These are phyloP conservation scores for Anthostomella pinea DNA, from an alignment of 2,329 filamentous ascomycete genomes.

Conservation along the genomic window DNA sequence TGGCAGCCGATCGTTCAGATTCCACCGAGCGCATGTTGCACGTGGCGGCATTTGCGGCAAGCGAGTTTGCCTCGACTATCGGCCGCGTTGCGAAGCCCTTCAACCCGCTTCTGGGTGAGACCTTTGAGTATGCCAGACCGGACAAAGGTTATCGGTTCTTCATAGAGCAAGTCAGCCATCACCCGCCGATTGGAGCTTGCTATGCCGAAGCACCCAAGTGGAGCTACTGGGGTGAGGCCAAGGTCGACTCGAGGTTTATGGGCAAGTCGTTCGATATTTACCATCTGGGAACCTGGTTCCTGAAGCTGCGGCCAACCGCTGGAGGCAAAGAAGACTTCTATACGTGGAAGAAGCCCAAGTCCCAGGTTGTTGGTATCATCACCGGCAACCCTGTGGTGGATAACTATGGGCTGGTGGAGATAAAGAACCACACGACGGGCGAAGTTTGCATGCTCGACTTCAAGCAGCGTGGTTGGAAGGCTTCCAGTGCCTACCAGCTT, in stretches of 20 bases:
- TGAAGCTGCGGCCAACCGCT: constrained; percentile 72
- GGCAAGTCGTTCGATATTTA: constrained; percentile 98
- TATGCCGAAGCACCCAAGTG: constrained; percentile 90
- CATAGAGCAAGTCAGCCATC: constrained; percentile 96
- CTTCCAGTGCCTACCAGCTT: constrained; percentile 85
- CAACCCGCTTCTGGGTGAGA: constrained; percentile 93
- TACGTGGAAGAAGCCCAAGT: constrained; percentile 98
- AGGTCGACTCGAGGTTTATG: constrained; percentile 94
- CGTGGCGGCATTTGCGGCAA: constrained; percentile 91
- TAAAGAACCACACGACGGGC: constrained; percentile 95
- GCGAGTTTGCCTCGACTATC: constrained; percentile 95
- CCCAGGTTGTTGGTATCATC: constrained; percentile 96
- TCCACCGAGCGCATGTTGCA: constrained; percentile 91
- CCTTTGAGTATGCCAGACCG: constrained; percentile 91
- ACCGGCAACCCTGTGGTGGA: constrained; percentile 96
- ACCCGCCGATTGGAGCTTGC: constrained; percentile 89
- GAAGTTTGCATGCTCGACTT: constrained; percentile 89
- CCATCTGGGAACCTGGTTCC: constrained; percentile 94
- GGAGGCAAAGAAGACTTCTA: constrained; percentile 83
- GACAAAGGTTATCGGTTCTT: constrained; percentile 99
- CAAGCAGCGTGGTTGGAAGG: constrained; percentile 94
- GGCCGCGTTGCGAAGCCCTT: constrained; percentile 97
- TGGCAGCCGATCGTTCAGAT: constrained; percentile 79
- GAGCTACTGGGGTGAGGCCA: constrained; percentile 97
- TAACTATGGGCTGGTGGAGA: constrained; percentile 95